Conservation (phyloP, 352 stramenopile species). For the Phytophthora tubulina region DNA sequence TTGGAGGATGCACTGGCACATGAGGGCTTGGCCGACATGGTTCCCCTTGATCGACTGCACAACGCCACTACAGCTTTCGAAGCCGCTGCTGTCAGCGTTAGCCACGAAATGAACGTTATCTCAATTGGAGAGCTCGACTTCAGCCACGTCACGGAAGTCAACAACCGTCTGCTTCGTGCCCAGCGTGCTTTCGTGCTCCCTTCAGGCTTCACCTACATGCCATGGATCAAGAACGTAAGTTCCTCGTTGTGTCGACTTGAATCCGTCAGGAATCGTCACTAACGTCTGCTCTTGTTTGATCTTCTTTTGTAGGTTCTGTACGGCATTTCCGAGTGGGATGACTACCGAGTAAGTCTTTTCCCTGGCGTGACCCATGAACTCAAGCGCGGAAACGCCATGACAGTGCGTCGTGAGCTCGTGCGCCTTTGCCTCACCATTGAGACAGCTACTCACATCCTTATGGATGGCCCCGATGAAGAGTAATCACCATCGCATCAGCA, state of each 20-base stretch:
- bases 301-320: slow-evolving; percentile 64
- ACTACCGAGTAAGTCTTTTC: slow-evolving; percentile 83
- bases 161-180: slow-evolving; percentile 85
- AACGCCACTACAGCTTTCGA: slow-evolving; percentile 73
- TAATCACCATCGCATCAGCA: slow-evolving; percentile 27
- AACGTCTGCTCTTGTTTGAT: slow-evolving; percentile 13
- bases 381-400: slow-evolving; percentile 71
- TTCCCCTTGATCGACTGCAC: slow-evolving; percentile 64
- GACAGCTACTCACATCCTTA: slow-evolving; percentile 74
- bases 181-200: slow-evolving; percentile 85
- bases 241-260: neutral
- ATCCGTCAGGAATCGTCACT: neutral
- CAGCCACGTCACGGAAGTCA: slow-evolving; percentile 85
- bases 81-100: slow-evolving; percentile 57
- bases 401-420: slow-evolving; percentile 81
- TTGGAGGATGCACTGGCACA: slow-evolving; percentile 56
- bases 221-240: slow-evolving; percentile 88
- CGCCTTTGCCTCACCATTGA: slow-evolving; percentile 84
- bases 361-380: slow-evolving; percentile 81
- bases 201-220: slow-evolving; percentile 69
- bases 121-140: slow-evolving; percentile 73
- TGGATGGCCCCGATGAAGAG: slow-evolving; percentile 38
- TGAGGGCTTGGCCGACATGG: slow-evolving; percentile 35
- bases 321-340: slow-evolving; percentile 86
- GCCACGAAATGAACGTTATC: slow-evolving; percentile 70